Conservation (phyloP, 176 grass and related monocot genomes). For the Paspalum vaginatum region DNA sequence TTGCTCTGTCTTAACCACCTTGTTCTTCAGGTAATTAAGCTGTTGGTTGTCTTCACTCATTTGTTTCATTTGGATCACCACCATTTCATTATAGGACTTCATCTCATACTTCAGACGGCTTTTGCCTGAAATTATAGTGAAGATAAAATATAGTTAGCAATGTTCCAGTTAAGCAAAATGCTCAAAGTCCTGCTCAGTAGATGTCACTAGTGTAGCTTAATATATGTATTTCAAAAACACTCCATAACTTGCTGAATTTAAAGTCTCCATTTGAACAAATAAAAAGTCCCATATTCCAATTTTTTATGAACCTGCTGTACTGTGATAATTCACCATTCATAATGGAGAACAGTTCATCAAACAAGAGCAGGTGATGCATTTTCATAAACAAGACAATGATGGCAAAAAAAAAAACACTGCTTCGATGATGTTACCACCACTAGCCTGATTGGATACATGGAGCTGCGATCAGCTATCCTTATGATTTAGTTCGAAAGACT, state of each 20-base stretch:
- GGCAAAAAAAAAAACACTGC: not conserved
- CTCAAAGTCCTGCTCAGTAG: not conserved
- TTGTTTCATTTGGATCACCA: conserved; percentile 75
- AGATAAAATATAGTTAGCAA: conserved; percentile 10
- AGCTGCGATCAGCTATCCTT: not conserved
- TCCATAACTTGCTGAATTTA: not conserved
- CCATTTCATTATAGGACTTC: conserved; percentile 91
- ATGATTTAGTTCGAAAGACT: not conserved
- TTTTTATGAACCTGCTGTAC: not conserved
- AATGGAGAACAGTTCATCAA: not conserved
- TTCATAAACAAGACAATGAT: not conserved
- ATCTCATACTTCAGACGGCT: conserved; percentile 68
- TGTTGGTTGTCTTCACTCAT: conserved; percentile 95
- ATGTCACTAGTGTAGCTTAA: not conserved
- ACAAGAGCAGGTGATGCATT: not conserved
- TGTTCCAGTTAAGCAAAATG: not conserved
- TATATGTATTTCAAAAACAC: conserved; percentile 6
- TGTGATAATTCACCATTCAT: not conserved
- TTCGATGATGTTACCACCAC: not conserved
- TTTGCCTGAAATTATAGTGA: conserved; percentile 60
- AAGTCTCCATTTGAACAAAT: not conserved
- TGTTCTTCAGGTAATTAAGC: conserved; percentile 65
- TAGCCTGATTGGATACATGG: not conserved
- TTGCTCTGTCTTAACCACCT: conserved; percentile 59
- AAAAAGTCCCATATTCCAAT: not conserved